Base-by-base conservation (phyloP, 345 rosid species). In the Pseudoturritis turrita region DNA sequence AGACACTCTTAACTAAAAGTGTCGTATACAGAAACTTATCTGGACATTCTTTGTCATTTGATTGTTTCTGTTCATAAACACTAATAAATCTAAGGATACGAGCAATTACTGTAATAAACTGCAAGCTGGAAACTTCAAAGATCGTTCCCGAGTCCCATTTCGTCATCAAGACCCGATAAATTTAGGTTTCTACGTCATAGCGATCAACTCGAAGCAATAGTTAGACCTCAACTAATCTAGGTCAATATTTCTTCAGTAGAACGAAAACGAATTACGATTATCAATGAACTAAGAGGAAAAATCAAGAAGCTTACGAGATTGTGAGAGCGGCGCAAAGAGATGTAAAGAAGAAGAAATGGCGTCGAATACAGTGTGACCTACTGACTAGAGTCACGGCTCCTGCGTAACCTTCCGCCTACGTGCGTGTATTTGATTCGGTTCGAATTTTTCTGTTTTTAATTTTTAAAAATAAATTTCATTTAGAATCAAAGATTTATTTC, bases 221-320 rank as follows among this genome's bases (percentile, higher is more conserved):
- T n/a, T n/a, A n/a, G n/a, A n/a, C n/a, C n/a, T n/a, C n/a, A n/a
- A 43, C 47, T 43, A 28, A 54, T 54, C 40, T 29, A 33, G 39
- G 3, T 54, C 39, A 7, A 7, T 15, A 9, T 28, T 29, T 29
- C 37, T 54, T n/a, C 22, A n/a, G 19, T 37, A 37, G 19, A 59
- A 23, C 17, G 33, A 12, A 12, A 5, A 22, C 1, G 11, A 18
- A 5, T 10, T 15, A 51, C 5, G 23, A 50, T 25, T 22, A 11
- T 8, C 9, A 23, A 1, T 36, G 18, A 50, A n/a, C 14, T 14
- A 65, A 19, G 25, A 51, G 37, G 19, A 17, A 6, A 21, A 12
- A 14, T 3, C 10, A 68, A 36, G 58, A 58, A 46, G 39, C 58
- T 70, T 69, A 69, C 65, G 65, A 45, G 45, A 45, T 56, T 45